Base-by-base conservation (phyloP, 176 grass and related monocot species). In the Aegilops umbellulata region DNA sequence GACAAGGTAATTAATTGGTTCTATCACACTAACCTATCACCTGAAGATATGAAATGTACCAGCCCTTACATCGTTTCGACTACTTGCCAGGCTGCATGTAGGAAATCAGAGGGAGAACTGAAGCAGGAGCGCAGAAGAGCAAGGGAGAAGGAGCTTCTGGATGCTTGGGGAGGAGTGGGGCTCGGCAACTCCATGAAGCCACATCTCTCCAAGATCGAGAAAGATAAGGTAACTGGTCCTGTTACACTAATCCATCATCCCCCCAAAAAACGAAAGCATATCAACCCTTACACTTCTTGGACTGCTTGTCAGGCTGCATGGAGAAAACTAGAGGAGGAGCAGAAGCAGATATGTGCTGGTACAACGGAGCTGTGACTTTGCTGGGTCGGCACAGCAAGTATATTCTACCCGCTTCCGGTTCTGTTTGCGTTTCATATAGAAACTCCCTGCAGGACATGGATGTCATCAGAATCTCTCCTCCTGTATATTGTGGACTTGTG, bases 151-250 rank as follows among this genome's bases (percentile, higher is more conserved):
- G 94, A 96, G 60, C 67, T 99, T 90, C 81, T 93, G 15, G 87
- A 94, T 73, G 82, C 86, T 13, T 96, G 97, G 94, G 94, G 97
- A 80, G 92, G 90, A 29, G 69, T 94, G 65, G 90, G 94, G 57
- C 88, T 96, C 19, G 92, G 67, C 41, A 99, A 89, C 88, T 94
- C 85, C 5, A 86, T 99, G 79, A 87, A 81, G 60, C 94, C 92
- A 27, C 92, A 84, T 91, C 70, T 94, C 44, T 99, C 97, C 13
- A 95, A 86, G 88, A 92, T 98, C 17, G 92, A 94, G 78, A 83
- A 30, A 60, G 97, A 93, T n/a, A 99, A 99, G 97, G 97, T 93
- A 81, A 80, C 20, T 23, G 24, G 3, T 63, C 76, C 26, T 63
- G 38, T 44, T 66, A 10, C 39, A 80, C 38, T 51, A 35, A 67